Conservation (phyloP, 2,329 filamentous ascomycete species). For the Paramyrothecium roridum region DNA sequence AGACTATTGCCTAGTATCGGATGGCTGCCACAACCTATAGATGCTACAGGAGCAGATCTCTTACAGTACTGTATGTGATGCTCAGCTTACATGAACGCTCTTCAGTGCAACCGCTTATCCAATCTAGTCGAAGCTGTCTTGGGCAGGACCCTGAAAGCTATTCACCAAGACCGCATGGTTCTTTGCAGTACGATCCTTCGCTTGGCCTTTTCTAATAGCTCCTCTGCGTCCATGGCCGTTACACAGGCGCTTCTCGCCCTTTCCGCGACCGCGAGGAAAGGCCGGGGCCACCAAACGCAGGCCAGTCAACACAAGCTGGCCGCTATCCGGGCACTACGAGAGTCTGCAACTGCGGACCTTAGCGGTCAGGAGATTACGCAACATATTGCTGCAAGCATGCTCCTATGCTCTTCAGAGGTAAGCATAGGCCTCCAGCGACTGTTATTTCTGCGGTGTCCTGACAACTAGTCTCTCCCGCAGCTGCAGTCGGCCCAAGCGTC, state of each 20-base stretch:
- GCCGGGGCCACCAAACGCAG: conserved; percentile 8
- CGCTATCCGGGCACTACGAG: background rate
- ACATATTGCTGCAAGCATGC: background rate
- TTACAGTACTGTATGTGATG: background rate
- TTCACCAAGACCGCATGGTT: background rate
- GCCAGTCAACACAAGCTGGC: conserved; percentile 4
- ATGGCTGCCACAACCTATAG: background rate
- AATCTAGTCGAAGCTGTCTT: background rate
- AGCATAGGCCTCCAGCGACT: background rate
- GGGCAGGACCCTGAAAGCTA: background rate
- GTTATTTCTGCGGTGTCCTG: background rate
- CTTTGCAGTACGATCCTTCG: background rate
- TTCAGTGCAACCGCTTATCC: background rate
- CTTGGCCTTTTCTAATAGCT: background rate
- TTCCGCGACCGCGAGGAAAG: background rate
- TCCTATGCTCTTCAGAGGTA: background rate
- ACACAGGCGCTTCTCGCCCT: background rate
- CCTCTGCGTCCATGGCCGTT: background rate
- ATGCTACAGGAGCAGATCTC: background rate
- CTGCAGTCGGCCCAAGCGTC: background rate
- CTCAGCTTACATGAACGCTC: background rate
- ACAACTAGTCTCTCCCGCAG: background rate
- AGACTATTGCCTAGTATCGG: background rate
- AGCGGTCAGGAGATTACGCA: background rate
- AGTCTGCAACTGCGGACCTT: background rate